Evolutionary conservation across 805 yeast genomes (phyloP), one percentile per base, ranked within the genome.

Genomic region (Metschnikowia henanensis): DNA sequence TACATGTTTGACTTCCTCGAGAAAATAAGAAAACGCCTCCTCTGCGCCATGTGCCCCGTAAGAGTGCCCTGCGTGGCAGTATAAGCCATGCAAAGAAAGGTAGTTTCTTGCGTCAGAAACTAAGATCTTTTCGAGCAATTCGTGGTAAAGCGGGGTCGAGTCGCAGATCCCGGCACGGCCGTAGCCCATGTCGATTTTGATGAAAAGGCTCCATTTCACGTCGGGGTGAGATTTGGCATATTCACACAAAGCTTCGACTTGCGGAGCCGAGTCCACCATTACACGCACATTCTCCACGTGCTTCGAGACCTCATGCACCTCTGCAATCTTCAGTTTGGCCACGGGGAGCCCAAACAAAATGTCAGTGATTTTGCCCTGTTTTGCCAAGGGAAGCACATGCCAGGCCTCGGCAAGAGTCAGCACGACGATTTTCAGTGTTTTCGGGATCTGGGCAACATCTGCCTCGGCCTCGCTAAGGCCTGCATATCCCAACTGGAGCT

Each of bases 21-120:
- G 37, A 28, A 87, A 61, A 30, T 62, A 68, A 3, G 55, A 57
- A 40, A 71, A 71, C 0, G 87, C 86, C 23, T 72, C 72, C 1
- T 67, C 67, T 21, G 65, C 58, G 15, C 72, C 61, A 6, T 63
- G 60, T 0, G 84, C 68, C 1, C 66, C 65, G 56, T 87, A 87
- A 0, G 91, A 81, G 57, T 83, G 87, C 2, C 95, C 95, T 1
- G 89, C 87, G 64, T 87, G 94, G 30, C 86, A 81, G 60, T 87
- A 87, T 53, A 86, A 79, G 0, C 95, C 95, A 54, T 68, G 79
- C 13, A 85, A 46, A 8, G 73, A 66, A 9, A 82, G 68, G 31
- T 60, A 50, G 1, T 65, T 53, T 16, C 17, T 28, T 6, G 21
- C 20, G 3, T 35, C 26, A 7, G 25, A 16, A 6, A n/a, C 19